Evolutionary conservation across 441 rosid genomes (phyloP).

Genomic region (Populus tomentosa): DNA sequence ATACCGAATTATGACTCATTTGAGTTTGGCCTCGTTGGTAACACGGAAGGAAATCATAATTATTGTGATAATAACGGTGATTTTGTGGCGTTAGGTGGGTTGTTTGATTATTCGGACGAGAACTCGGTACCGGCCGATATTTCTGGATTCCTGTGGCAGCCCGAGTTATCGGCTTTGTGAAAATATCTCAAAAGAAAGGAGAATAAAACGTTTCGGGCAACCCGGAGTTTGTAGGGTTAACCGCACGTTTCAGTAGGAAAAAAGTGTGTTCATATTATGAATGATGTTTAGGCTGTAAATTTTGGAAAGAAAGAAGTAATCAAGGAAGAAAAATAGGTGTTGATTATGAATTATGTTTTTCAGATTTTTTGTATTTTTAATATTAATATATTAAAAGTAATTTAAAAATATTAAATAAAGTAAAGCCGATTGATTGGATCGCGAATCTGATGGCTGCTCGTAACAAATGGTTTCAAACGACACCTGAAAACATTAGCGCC

Average conservation of each 20-base stretch:
- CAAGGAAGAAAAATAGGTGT: not conserved
- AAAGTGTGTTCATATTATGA: not conserved
- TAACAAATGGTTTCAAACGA: no score
- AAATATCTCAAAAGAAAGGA: not conserved
- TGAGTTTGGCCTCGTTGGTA: constrained; percentile 26
- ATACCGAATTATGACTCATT: constrained; percentile 35
- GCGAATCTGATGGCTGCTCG: no score
- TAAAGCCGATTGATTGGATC: no score
- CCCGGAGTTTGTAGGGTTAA: not conserved
- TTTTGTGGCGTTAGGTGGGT: constrained; percentile 41
- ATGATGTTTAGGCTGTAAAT: not conserved
- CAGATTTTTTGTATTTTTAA: no score
- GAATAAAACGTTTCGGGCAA: not conserved
- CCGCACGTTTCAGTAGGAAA: not conserved
- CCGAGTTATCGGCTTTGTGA: constrained; percentile 43
- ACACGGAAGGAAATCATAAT: constrained; percentile 5
- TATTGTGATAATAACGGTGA: constrained; percentile 22
- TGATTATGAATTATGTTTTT: not conserved
- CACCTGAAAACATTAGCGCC: no score
- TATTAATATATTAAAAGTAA: no score
- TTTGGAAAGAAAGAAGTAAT: not conserved
- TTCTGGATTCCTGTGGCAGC: constrained; percentile 36
- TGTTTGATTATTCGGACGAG: constrained; percentile 34
- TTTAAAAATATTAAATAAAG: no score
- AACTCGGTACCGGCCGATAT: constrained; percentile 26